Evolutionary conservation across 441 rosid species (phyloP), one percentile per base, ranked within the genome.

Genomic region (Brassica hybrid): DNA sequence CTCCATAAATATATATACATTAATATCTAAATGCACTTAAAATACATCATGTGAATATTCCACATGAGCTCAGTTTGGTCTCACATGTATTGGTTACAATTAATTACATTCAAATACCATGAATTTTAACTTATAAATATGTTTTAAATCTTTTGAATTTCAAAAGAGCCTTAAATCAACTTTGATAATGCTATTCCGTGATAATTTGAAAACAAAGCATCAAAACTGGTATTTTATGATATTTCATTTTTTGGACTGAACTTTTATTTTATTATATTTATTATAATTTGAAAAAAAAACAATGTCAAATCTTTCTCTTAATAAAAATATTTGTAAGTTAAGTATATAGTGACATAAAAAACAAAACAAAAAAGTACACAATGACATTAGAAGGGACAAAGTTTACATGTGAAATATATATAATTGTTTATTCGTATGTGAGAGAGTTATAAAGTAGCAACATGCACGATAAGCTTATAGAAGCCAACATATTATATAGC

Each of bases 21-120:
- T 6, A 16, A 64, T 25, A 56, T 1, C 48, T 14, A 12, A 18
- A 65, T 65, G 11, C 14, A 48, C 38, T 41, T 71, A 43, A 70
- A 41, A 43, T 71, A 64, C 45, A 38, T 71, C 72, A 66, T 72
- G 76, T 9, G 64, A 77, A 77, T 72, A 77, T 66, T 59, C 64
- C 73, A 72, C 62, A 72, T 78, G 73, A 65, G 16, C 56, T 32
- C 27, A 58, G 25, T 65, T 45, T 71, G 72, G 73, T 71, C 38
- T 58, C 69, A 77, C 67, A 41, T 70, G 50, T 38, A 25, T 41
- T 38, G 18, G 36, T 54, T 17, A 16, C 17, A 54, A 3, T 48
- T 48, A 48, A 23, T 25, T 34, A 13, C 48, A 38, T 16, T 17
- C 38, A 75, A 23, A 38, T 16, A 50, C 54, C 48, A 18, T 14